Conservation (phyloP, 352 stramenopile species). For the Phytophthora crassamura region DNA sequence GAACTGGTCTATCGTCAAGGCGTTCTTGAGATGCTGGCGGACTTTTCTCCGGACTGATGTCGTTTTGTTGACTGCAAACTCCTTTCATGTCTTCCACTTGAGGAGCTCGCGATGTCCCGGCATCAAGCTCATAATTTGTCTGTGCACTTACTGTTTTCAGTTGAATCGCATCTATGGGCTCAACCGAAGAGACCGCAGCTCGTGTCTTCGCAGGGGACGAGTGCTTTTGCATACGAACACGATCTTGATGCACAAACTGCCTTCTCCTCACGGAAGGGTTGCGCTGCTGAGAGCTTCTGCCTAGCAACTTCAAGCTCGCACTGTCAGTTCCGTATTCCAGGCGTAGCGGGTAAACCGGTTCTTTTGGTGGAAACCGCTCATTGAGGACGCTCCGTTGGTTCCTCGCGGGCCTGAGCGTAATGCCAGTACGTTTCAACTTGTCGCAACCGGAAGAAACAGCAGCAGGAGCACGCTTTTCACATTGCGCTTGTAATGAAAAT, state of each 20-base stretch:
- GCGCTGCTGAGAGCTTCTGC: constrained; percentile 15
- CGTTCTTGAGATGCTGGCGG: constrained; percentile 19
- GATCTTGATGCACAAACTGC: constrained; percentile 26
- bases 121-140: constrained; percentile 13
- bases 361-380: neutral
- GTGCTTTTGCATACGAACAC: neutral
- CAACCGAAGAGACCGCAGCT: neutral
- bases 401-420: constrained; percentile 3
- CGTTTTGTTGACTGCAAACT: constrained; percentile 1
- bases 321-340: constrained; percentile 25
- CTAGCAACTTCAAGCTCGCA: constrained; percentile 32
- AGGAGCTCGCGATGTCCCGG: neutral
- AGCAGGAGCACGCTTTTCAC: neutral
- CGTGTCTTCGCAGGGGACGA: neutral
- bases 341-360: constrained; percentile 27
- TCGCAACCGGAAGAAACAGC: neutral
- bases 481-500: neutral
- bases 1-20: neutral
- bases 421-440: neutral
- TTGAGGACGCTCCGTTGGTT: neutral
- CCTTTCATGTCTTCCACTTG: constrained; percentile 3
- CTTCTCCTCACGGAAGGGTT: constrained; percentile 29
- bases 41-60: constrained; percentile 16
- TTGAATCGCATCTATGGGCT: constrained; percentile 1
- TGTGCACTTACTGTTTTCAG: constrained; percentile 28